Percentiles rank a stretch among this genome's conserved stretches.
These are phyloP conservation scores for Zelopaecilomyces penicillatus DNA, from an alignment of 2,329 filamentous ascomycete species.

Conservation along the genomic window DNA sequence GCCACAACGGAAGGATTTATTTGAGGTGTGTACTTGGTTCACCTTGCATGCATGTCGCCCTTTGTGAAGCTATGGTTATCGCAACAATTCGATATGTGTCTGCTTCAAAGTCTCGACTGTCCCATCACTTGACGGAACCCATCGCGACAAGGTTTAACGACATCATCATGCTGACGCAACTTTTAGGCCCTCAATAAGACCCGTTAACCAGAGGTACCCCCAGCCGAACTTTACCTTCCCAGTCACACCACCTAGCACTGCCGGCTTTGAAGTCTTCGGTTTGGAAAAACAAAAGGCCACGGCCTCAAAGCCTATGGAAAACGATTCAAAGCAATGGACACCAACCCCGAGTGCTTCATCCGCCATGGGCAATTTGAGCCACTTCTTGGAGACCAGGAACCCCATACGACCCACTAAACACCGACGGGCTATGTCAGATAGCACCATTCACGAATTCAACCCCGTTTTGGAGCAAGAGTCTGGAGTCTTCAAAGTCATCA, in stretches of 20 bases:
- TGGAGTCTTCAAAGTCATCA: constrained; percentile 71
- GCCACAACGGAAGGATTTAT: constrained; percentile 76
- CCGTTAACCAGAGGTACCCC: constrained; percentile 52
- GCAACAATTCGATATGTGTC: no score
- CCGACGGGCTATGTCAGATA: constrained; percentile 66
- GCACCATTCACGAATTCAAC: constrained; percentile 60
- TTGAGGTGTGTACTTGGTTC: constrained; percentile 51
- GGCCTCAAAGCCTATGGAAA: constrained; percentile 9
- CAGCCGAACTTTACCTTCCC: constrained; percentile 54
- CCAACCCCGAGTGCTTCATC: constrained; percentile 18
- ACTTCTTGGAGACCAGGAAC: constrained; percentile 21
- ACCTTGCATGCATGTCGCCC: neutral
- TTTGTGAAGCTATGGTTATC: neutral
- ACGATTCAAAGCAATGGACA: constrained; percentile 33
- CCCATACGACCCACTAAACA: constrained; percentile 28
- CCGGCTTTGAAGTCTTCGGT: constrained; percentile 42
- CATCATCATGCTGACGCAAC: constrained; percentile 12
- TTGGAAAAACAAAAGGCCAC: constrained; percentile 19
- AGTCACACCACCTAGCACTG: constrained; percentile 50
- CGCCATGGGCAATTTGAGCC: constrained; percentile 19
- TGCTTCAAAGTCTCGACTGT: no score
- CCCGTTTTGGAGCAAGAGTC: constrained; percentile 46
- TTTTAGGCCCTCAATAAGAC: constrained; percentile 51
- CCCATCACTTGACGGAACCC: no score
- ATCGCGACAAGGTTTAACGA: no score